phyloP scores from a whole-genome alignment of 2,329 filamentous ascomycete species.

The Alternaria rosae region DNA sequence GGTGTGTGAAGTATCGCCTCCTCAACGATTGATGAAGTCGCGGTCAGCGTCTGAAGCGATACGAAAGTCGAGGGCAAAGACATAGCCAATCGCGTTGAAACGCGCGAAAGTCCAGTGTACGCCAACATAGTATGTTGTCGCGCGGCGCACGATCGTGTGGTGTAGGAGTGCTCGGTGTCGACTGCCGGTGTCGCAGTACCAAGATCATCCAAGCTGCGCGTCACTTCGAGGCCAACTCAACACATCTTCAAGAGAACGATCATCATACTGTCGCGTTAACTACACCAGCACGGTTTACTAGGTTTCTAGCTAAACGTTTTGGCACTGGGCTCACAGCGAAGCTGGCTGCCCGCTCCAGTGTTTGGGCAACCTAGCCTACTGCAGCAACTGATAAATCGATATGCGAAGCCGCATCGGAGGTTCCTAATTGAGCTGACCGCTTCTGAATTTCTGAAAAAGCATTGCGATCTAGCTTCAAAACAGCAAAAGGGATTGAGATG shows the following conservation, averaged over 20 bases:
- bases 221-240: not conserved
- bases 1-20: too few relatives aligned
- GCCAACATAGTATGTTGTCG: not conserved
- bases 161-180: not conserved
- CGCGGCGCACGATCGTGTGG: not conserved
- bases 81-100: not conserved
- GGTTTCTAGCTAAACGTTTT: not conserved
- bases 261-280: not conserved
- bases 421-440: not conserved
- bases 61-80: not conserved
- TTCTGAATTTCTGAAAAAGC: not conserved
- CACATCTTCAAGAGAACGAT: not conserved
- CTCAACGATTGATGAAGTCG: not conserved
- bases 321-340: not conserved
- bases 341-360: not conserved
- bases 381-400: not conserved
- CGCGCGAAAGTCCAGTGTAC: not conserved
- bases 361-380: not conserved
- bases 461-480: not conserved
- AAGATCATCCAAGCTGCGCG: not conserved
- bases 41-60: not conserved
- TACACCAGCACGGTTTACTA: not conserved
- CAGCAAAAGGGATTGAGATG: not conserved
- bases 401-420: not conserved
- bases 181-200: not conserved